Base-by-base conservation (phyloP, 495 filamentous ascomycete species). In the Penicillium lagena region DNA sequence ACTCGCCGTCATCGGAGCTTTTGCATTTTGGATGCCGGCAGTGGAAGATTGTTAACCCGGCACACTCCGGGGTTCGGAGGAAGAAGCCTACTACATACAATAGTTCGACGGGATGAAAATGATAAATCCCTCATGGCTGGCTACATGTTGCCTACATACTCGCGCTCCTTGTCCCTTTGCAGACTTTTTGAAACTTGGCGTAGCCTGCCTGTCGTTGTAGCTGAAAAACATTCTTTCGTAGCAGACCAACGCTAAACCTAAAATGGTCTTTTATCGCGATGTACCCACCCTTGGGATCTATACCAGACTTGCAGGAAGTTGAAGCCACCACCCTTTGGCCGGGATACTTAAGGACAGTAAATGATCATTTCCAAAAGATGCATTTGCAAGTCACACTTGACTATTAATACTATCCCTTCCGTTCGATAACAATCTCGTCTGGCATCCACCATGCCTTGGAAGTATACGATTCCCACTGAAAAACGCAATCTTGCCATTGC, bases 1-100 rank as follows among this genome's bases (percentile, higher is more conserved):
- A 51, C 49, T 54, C 51, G 58, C 58, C 60, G 60, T 64, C 59
- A 59, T 64, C 60, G 60, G 60, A 59, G 58, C 49, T 49, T 51
- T 55, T 28, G 32, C 43, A 12, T 59, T 61, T 61, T 59, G 45
- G 59, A 52, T 49, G 15, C 49, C 45, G 55, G 7, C 2, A 6
- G 9, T 31, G 58, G 58, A 56, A 39, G 27, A 61, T 56, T 13
- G 28, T 54, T 59, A 30, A 45, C 54, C 58, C 58, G 51, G 1
- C 6, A 39, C 13, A 42, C 40, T 58, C 58, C 58, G 47, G 48
- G 43, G 46, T 48, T 45, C 53, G 53, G 56, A 55, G 55, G 33
- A 42, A 49, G 13, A 27, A 7, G 29, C 9, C 4, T 13, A 43
- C 7, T 36, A 35, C 17, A 22, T 34, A 30, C 12, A 49, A 13